Percentiles rank a stretch among this genome's conserved stretches.
phyloP scores from a whole-genome alignment of 176 grass and related monocot species.

The Zea mays region DNA sequence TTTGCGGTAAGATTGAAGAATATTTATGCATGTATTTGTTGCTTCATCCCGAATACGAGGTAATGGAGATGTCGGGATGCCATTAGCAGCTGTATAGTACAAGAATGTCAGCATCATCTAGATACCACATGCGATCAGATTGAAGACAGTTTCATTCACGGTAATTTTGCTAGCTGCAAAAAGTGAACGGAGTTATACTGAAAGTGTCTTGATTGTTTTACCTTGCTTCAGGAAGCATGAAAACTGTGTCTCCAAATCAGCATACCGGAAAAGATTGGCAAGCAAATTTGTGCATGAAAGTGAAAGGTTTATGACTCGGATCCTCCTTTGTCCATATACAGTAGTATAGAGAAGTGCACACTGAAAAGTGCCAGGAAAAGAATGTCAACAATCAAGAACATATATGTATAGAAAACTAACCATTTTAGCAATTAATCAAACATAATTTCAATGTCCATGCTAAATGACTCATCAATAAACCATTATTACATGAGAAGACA shows the following conservation, averaged over 20 bases:
- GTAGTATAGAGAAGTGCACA: slow-evolving; percentile 90
- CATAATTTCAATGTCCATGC: neutral
- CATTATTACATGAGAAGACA: neutral
- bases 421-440: slow-evolving; percentile 9
- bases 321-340: slow-evolving; percentile 83
- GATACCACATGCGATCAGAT: neutral
- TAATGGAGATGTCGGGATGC: slow-evolving; percentile 51
- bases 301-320: slow-evolving; percentile 82
- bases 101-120: slow-evolving; percentile 21
- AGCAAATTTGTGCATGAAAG: slow-evolving; percentile 76
- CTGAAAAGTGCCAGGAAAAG: slow-evolving; percentile 44
- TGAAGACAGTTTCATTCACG: slow-evolving; percentile 15
- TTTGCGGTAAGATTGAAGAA: slow-evolving; percentile 82
- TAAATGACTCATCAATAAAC: no score
- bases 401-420: neutral
- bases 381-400: neutral
- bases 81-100: slow-evolving; percentile 61
- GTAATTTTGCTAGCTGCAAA: slow-evolving; percentile 17
- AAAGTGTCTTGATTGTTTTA: slow-evolving; percentile 35
- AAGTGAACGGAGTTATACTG: neutral
- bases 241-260: slow-evolving; percentile 86
- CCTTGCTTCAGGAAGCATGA: slow-evolving; percentile 82
- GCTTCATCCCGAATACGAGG: slow-evolving; percentile 68
- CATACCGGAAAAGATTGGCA: slow-evolving; percentile 69
- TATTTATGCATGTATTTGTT: slow-evolving; percentile 79